Evolutionary conservation across 441 rosid species (phyloP).

Genomic region (Adansonia grandidieri): DNA sequence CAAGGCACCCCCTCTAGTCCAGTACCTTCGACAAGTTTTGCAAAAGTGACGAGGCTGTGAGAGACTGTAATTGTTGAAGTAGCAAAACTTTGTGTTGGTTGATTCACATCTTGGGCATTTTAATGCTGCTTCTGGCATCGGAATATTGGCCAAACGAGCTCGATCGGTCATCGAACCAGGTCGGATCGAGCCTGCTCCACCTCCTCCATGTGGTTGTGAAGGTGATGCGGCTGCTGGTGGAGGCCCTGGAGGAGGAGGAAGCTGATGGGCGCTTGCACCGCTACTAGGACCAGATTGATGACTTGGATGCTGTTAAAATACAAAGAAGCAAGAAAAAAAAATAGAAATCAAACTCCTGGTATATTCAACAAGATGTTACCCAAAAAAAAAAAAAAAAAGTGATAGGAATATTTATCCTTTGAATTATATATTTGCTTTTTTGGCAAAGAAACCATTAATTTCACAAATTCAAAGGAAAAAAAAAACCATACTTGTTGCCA

Average conservation of each 20-base stretch:
- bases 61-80: constrained; percentile 95
- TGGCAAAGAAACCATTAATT: constrained; percentile 24
- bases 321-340: constrained; percentile 4
- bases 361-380: constrained; percentile 58
- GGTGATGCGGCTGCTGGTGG: constrained; percentile 48
- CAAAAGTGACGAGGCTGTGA: constrained; percentile 97
- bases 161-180: constrained; percentile 91
- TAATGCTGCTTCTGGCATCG: constrained; percentile 71
- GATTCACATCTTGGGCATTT: constrained; percentile 97
- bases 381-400: constrained; percentile 28
- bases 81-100: constrained; percentile 90
- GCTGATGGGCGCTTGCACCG: constrained; percentile 36
- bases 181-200: constrained; percentile 64
- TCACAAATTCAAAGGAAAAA: not conserved
- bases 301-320: constrained; percentile 57
- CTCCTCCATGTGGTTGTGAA: constrained; percentile 59
- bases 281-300: constrained; percentile 38
- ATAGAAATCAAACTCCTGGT: constrained; percentile 25
- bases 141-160: constrained; percentile 80
- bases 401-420: constrained; percentile 46
- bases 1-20: constrained; percentile 94
- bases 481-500: too few species aligned
- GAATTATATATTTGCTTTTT: constrained; percentile 34
- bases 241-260: constrained; percentile 37
- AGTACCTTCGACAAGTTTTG: constrained; percentile 92